A percentile compares a stretch with the other conserved stretches of the same genome.
Evolutionary conservation across 208 protist genomes (phyloP).

Genomic region (Crithidia bombi): DNA sequence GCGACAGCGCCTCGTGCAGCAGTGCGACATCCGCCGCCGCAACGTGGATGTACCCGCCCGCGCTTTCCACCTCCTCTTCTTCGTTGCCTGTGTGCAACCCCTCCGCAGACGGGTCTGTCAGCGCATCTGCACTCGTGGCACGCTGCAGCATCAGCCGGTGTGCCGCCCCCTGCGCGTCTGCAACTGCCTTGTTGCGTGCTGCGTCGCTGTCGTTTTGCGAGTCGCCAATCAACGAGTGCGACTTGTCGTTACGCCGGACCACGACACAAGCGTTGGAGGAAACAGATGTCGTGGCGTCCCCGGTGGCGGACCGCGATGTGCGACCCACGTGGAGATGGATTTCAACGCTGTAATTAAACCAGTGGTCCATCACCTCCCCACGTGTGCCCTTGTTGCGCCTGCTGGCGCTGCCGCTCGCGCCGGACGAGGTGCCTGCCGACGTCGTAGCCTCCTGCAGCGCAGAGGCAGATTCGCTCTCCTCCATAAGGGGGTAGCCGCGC

Average conservation of each 20-base stretch:
- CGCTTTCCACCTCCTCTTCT: conserved; percentile 6
- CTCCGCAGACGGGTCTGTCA: conserved; percentile 1
- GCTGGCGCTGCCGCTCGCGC: conserved; percentile 1
- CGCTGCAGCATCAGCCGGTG: conserved; percentile 36
- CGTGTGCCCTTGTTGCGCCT: conserved; percentile 4
- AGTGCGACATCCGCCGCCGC: conserved; percentile 40
- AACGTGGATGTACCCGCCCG: neutral
- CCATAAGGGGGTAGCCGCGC: conserved; percentile 62
- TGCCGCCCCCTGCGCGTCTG: conserved; percentile 11
- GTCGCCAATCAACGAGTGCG: conserved; percentile 35
- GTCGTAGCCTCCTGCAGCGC: conserved; percentile 22
- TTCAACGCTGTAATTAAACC: conserved; percentile 77
- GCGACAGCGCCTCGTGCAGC: conserved; percentile 39
- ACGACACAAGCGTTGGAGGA: conserved; percentile 26
- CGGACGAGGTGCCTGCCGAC: neutral
- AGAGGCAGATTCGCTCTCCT: conserved; percentile 24
- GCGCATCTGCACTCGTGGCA: conserved; percentile 19
- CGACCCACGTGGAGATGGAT: conserved; percentile 36
- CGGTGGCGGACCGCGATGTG: conserved; percentile 1
- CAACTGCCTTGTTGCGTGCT: conserved; percentile 6
- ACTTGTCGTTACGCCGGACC: conserved; percentile 40
- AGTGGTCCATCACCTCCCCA: conserved; percentile 48
- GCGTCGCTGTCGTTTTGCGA: neutral
- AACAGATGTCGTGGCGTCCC: neutral
- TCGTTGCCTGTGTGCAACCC: conserved; percentile 14